phyloP scores from a whole-genome alignment of 345 rosid genomes.

The Populus alba region DNA sequence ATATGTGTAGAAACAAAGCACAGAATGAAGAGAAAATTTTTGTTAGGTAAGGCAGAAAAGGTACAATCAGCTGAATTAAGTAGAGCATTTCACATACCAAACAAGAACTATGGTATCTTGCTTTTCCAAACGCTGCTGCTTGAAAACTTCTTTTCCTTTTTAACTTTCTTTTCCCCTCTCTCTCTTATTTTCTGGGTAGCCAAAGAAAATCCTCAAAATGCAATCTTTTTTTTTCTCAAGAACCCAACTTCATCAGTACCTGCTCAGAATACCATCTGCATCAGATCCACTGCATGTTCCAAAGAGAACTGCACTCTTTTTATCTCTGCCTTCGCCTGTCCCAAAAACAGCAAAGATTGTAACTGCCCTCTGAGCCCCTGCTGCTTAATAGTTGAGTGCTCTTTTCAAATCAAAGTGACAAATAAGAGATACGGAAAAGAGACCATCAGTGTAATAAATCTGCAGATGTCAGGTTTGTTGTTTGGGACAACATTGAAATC shows the following conservation, averaged over 20 bases:
- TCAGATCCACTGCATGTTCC: conserved; percentile 7
- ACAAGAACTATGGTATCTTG: background rate
- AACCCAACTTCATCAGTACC: background rate
- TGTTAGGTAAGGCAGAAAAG: background rate
- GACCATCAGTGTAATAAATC: conserved; percentile 9
- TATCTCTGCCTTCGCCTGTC: background rate
- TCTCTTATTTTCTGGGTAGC: background rate
- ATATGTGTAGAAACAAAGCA: background rate
- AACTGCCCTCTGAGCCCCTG: background rate
- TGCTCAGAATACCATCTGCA: background rate
- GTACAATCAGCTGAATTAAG: background rate
- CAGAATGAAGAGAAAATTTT: background rate
- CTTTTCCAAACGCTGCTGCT: background rate
- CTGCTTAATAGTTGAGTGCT: background rate
- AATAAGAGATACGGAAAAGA: background rate
- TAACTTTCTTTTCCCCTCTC: background rate
- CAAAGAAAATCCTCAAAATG: conserved; percentile 5
- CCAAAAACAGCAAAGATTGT: background rate
- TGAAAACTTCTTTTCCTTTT: background rate
- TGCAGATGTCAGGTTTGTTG: conserved; percentile 13
- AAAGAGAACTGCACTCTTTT: background rate
- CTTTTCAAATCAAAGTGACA: background rate
- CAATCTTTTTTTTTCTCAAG: background rate
- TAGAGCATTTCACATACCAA: conserved; percentile 2
- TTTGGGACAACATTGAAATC: conserved; percentile 1